phyloP scores from a whole-genome alignment of 495 filamentous ascomycete species.

The Penicillium lividum region DNA sequence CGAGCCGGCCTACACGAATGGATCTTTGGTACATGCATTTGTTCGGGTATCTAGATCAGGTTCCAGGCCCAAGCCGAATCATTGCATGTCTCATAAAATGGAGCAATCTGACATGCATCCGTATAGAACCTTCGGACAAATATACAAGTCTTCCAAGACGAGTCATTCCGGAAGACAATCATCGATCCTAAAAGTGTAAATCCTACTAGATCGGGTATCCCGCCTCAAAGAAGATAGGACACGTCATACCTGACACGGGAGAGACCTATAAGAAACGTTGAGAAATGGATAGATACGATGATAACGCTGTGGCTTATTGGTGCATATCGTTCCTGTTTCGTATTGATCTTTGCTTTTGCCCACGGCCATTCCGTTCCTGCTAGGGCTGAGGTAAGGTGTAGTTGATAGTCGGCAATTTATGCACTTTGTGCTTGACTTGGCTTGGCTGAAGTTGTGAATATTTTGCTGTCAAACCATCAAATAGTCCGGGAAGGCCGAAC shows the following conservation, averaged over 20 bases:
- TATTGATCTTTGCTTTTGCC: conserved; percentile 1
- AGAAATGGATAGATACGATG: conserved; percentile 5
- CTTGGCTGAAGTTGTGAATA: neutral
- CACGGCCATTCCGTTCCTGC: conserved; percentile 8
- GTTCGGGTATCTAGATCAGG: conserved; percentile 13
- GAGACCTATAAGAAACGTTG: conserved; percentile 12
- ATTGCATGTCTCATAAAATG: conserved; percentile 15
- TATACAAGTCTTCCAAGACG: neutral
- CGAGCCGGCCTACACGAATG: neutral
- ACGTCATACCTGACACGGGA: conserved; percentile 14
- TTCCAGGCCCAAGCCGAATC: conserved; percentile 7
- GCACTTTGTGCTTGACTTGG: conserved; percentile 4
- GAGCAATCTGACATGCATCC: conserved; percentile 15
- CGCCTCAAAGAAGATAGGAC: conserved; percentile 10
- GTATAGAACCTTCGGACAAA: conserved; percentile 6
- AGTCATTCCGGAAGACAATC: conserved; percentile 1
- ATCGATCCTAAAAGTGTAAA: conserved; percentile 17
- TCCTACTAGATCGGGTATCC: conserved; percentile 6
- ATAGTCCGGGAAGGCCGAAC: conserved; percentile 1
- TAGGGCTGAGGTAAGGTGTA: conserved; percentile 4
- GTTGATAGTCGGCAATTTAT: conserved; percentile 8
- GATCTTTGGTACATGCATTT: neutral
- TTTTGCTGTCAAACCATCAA: conserved; percentile 1
- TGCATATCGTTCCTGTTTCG: conserved; percentile 2
- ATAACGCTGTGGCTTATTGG: conserved; percentile 6